Evolutionary conservation across 352 stramenopile species (phyloP), one percentile per base, ranked within the genome.

Genomic region (Peronospora belbahrii): DNA sequence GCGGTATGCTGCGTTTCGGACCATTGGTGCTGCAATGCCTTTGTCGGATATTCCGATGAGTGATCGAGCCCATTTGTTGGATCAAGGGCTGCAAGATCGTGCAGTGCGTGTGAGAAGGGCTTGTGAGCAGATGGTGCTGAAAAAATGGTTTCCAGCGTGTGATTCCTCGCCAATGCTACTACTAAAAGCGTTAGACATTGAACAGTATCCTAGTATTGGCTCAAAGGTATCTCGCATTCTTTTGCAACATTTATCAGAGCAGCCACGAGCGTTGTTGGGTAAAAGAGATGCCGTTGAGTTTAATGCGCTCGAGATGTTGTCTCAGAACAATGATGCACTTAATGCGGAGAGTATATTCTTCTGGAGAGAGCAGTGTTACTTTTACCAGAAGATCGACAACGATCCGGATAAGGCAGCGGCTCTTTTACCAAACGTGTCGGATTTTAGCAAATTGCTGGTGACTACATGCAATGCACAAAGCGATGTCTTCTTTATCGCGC

Each of bases 321-420:
- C 52, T 9, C 31, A 59, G 38, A 68, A 67, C 42, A 66, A 56
- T 35, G 70, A 71, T 2, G 57, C 50, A 0, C 65, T 70, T 25
- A 69, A 71, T 36, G 64, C 67, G 0, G 70, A 80, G 24, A 80
- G 65, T 18, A 66, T 85, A 4, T 91, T 88, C 42, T 88, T 86
- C 36, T 91, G 79, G 79, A 70, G 65, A 48, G 74, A 91, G 46
- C 76, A 91, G 44, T 91, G 79, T 44, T 56, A 73, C 17, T 86
- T 83, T 48, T 85, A 83, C 39, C 70, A 81, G 36, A 67, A 72
- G 15, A 65, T 84, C 8, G 65, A 85, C 31, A 70, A 74, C 3
- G 63, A 84, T 22, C 48, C 67, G 3, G 70, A 85, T 23, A 78
- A 82, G 25, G 39, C 75, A 19, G 63, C 63, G 9, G 53, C 56